Base-by-base conservation (phyloP, 1,284 basidiomycete species). In the Moesziomyces parantarcticus region DNA sequence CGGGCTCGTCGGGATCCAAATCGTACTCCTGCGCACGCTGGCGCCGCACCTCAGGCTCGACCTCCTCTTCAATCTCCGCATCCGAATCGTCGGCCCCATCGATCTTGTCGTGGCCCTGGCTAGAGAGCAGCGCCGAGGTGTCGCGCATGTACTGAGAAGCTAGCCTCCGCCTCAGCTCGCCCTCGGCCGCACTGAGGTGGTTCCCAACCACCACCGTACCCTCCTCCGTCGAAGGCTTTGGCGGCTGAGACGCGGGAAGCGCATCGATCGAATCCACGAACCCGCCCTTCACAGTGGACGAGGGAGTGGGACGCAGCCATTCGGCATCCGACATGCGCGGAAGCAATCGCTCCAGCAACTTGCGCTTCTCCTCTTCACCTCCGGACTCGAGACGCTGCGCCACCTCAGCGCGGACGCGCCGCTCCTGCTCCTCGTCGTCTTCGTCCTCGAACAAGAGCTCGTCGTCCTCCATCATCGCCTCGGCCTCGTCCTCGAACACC, bases 401-500 rank as follows among this genome's bases (percentile, higher is more conserved):
- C 4, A 64, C 64, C 41, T 67, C 56, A 1, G 36, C 21, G 9
- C 44, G 36, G 3, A 68, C 41, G 13, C 42, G 40, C 39, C 55
- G 29, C 25, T 73, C 57, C 36, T 47, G 48, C 50, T 73, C 64
- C 8, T 64, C 64, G 20, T 68, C 64, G 22, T 68, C 70, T 9
- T 59, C 21, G 41, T 65, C 66, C 26, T 74, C 71, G 25, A 73
- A 64, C 26, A 69, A 21, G 0, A 68, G 51, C 34, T 73, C 70
- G 10, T 73, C 70, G 18, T 73, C 64, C 20, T 62, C 59, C 4
- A 68, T 21, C 11, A 50, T 56, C 50, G 61, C 63, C 2, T 75
- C 68, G 22, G 68, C 42, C 36, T 76, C 75, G 40, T 80, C 78
- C 25, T 70, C 65, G 32, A 82, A 78, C 10, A 78, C n/a, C 13